Evolutionary conservation across 139 green algal genomes (phyloP).

Genomic region (Gonium pectorale): DNA sequence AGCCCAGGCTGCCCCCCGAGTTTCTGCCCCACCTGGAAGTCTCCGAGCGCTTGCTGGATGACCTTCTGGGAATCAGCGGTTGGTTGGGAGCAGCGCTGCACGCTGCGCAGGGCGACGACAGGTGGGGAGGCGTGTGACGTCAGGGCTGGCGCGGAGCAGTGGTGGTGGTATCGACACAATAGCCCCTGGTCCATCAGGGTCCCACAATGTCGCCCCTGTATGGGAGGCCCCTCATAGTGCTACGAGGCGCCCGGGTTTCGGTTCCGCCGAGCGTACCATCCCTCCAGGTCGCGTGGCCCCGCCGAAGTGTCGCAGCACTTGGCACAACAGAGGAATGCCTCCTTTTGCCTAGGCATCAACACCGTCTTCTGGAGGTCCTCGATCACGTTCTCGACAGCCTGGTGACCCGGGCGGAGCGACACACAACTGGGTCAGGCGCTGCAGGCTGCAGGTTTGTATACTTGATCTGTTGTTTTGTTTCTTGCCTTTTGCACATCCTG

Average conservation of each 20-base stretch:
- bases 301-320: slow-evolving; percentile 55
- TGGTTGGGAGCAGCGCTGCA: slow-evolving; percentile 35
- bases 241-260: background rate
- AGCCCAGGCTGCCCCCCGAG: background rate
- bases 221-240: too few species aligned
- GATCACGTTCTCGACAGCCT: slow-evolving; percentile 57
- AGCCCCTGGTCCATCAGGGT: too few species aligned
- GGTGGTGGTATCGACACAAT: too few species aligned
- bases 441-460: background rate
- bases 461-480: too few species aligned
- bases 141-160: too few species aligned
- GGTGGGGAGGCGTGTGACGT: background rate
- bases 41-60: slow-evolving; percentile 48
- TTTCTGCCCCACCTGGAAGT: slow-evolving; percentile 50
- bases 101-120: slow-evolving; percentile 5
- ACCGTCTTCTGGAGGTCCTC: slow-evolving; percentile 54
- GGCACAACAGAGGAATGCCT: slow-evolving; percentile 63
- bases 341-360: slow-evolving; percentile 59
- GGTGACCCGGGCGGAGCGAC: background rate
- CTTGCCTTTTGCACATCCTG: slow-evolving; percentile 42
- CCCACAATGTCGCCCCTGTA: too few species aligned
- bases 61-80: slow-evolving; percentile 24
- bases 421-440: background rate
- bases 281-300: slow-evolving; percentile 46
- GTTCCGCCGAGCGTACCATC: slow-evolving; percentile 19